Conservation (phyloP, 2,329 filamentous ascomycete species). For the Alternaria incomplexa region DNA sequence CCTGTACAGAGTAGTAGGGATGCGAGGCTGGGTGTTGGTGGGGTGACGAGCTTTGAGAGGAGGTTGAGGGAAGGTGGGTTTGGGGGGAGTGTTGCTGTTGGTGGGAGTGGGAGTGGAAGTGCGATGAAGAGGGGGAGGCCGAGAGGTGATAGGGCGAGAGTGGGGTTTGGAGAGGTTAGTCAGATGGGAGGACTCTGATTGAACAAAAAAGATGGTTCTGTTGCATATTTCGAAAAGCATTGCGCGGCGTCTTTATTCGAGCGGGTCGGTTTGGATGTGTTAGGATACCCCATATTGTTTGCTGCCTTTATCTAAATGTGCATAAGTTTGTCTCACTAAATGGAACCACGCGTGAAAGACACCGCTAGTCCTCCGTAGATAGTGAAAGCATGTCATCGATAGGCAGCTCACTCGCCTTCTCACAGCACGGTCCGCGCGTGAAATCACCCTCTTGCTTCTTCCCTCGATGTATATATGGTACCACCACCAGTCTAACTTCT, state of each 20-base stretch:
- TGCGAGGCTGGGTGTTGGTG: slow-evolving; percentile 4
- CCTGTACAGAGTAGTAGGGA: slow-evolving; percentile 17
- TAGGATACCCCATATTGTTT: slow-evolving; percentile 6
- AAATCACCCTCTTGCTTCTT: background rate
- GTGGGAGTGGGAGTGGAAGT: background rate
- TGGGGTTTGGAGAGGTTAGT: slow-evolving; percentile 11
- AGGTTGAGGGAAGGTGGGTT: slow-evolving; percentile 42
- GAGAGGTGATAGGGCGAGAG: background rate
- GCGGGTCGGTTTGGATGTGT: background rate
- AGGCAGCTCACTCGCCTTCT: background rate
- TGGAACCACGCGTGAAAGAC: background rate
- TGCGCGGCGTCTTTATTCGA: background rate
- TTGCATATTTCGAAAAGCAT: background rate
- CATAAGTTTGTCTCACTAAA: background rate
- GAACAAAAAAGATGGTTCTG: no score
- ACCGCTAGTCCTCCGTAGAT: background rate
- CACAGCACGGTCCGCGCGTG: background rate
- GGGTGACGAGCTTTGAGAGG: slow-evolving; percentile 42
- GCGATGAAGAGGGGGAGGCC: background rate
- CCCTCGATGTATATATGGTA: background rate
- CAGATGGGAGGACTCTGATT: no score
- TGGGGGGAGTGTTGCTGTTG: slow-evolving; percentile 17
- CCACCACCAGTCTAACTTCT: background rate
- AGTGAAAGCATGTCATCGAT: background rate
- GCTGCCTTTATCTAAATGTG: background rate